Evolutionary conservation across 2,329 filamentous ascomycete species (phyloP).

Genomic region (Rutstroemia sydowiana): DNA sequence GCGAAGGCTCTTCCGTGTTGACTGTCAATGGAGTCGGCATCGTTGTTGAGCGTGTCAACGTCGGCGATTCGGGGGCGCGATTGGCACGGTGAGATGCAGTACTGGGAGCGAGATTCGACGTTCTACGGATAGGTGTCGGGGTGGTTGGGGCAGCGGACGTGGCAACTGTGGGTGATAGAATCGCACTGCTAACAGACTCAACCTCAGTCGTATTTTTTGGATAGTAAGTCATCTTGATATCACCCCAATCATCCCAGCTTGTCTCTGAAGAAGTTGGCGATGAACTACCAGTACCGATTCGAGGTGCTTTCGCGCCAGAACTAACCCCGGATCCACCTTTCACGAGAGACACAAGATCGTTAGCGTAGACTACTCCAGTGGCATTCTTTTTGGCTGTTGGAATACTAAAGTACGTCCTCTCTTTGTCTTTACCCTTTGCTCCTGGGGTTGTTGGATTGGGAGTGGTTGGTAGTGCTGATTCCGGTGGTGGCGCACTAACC

Average conservation of each 20-base stretch:
- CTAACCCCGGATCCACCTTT: conserved; percentile 41
- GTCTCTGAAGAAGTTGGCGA: conserved; percentile 25
- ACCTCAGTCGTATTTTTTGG: conserved; percentile 30
- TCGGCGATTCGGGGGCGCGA: conserved; percentile 29
- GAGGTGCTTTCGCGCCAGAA: conserved; percentile 25
- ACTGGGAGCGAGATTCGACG: conserved; percentile 29
- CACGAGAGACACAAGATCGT: conserved; percentile 72
- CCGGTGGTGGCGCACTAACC: conserved; percentile 40
- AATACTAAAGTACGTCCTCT: conserved; percentile 46
- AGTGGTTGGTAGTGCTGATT: conserved; percentile 42
- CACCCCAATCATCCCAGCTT: conserved; percentile 71
- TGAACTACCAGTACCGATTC: conserved; percentile 24
- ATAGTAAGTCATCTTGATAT: conserved; percentile 77
- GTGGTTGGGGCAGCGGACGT: conserved; percentile 23
- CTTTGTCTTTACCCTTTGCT: conserved; percentile 77
- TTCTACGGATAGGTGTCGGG: conserved; percentile 30
- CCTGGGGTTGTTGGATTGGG: conserved; percentile 46
- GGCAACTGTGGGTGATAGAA: conserved; percentile 24
- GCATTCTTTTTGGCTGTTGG: conserved; percentile 33
- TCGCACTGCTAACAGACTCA: conserved; percentile 18
- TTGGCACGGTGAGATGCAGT: conserved; percentile 26
- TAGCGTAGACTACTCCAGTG: conserved; percentile 61
- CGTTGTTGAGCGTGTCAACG: conserved; percentile 17
- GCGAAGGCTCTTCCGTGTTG: conserved; percentile 22
- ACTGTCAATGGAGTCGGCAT: too few species aligned